Conservation (phyloP, 768 basidiomycete genomes). For the Boletales sp. region DNA sequence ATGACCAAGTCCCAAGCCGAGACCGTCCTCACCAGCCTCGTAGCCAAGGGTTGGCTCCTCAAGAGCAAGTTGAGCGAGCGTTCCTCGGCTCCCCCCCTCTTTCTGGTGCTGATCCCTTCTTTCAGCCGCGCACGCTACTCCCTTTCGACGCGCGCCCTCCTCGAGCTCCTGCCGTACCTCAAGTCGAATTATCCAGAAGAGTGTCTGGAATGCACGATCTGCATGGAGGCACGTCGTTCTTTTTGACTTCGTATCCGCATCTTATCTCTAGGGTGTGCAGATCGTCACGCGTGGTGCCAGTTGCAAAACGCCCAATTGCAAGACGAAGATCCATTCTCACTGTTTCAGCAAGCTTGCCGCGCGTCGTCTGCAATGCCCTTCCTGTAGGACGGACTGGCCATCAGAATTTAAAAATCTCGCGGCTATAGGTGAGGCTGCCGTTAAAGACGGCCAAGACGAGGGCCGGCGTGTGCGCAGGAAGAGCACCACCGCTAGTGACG, state of each 20-base stretch:
- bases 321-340: slow-evolving; percentile 57
- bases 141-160: slow-evolving; percentile 66
- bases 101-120: slow-evolving; percentile 4
- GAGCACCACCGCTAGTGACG: slow-evolving; percentile 34
- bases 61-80: slow-evolving; percentile 62
- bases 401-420: slow-evolving; percentile 43
- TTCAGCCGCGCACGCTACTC: slow-evolving; percentile 66
- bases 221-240: slow-evolving; percentile 50
- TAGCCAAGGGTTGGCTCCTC: slow-evolving; percentile 75
- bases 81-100: background rate
- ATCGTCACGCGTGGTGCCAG: slow-evolving; percentile 65
- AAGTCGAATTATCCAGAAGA: slow-evolving; percentile 71
- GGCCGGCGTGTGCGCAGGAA: slow-evolving; percentile 34
- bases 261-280: slow-evolving; percentile 31
- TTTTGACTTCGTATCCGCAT: background rate
- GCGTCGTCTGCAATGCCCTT: slow-evolving; percentile 47
- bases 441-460: slow-evolving; percentile 55
- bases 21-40: slow-evolving; percentile 69
- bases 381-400: slow-evolving; percentile 62
- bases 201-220: slow-evolving; percentile 67
- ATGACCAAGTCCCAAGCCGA: slow-evolving; percentile 79
- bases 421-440: slow-evolving; percentile 68
- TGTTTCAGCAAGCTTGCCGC: slow-evolving; percentile 56
- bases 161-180: slow-evolving; percentile 74
- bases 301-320: slow-evolving; percentile 61